phyloP scores from a whole-genome alignment of 345 rosid genomes.

The Eucalyptus polyanthemos region DNA sequence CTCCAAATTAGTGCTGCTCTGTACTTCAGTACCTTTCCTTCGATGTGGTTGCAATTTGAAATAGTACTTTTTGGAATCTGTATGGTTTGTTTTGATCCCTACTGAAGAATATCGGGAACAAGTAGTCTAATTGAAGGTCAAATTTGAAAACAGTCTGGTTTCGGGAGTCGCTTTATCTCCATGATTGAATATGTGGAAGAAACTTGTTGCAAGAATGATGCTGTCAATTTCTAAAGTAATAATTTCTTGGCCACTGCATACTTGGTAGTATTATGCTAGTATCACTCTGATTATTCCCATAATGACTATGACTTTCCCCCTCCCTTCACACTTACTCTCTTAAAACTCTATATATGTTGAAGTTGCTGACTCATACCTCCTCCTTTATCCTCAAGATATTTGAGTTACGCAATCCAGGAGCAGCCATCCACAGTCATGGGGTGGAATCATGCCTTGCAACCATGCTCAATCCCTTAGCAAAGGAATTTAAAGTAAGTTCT shows the following conservation, averaged over 20 bases:
- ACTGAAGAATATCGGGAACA: background rate
- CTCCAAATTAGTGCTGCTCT: background rate
- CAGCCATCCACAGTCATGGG: slow-evolving; percentile 56
- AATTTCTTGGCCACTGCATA: background rate
- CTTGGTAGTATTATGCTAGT: background rate
- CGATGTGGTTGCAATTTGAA: background rate
- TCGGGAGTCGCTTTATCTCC: background rate
- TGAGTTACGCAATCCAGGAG: slow-evolving; percentile 86
- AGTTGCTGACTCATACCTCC: background rate
- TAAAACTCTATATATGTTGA: background rate
- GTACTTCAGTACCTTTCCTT: background rate
- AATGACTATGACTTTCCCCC: background rate
- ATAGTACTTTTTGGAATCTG: background rate
- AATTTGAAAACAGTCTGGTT: background rate
- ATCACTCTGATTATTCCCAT: background rate
- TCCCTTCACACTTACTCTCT: background rate
- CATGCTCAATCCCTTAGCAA: slow-evolving; percentile 76
- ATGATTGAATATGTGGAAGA: background rate
- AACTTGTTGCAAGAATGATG: background rate
- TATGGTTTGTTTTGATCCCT: background rate
- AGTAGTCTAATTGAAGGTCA: background rate
- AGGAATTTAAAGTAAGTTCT: slow-evolving; percentile 70
- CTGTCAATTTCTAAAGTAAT: background rate
- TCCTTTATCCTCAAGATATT: slow-evolving; percentile 41
- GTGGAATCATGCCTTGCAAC: slow-evolving; percentile 94